phyloP scores from a whole-genome alignment of 1,139 yeast species.

The Pichia sp. region DNA sequence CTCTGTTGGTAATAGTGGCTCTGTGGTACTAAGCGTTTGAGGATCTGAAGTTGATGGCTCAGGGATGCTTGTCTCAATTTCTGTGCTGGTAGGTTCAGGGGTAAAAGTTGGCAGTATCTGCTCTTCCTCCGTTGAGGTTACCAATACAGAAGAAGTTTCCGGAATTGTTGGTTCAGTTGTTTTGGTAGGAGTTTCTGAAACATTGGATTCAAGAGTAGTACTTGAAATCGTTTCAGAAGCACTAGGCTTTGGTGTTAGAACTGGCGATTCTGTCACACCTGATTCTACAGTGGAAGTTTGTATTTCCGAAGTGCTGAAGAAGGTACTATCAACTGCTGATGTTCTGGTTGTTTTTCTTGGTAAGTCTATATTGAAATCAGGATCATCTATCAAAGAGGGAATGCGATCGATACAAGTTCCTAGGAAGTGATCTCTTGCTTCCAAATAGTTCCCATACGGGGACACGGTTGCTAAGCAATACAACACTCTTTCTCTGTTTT shows the following conservation, averaged over 20 bases:
- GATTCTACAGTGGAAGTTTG: not conserved
- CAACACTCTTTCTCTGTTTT: constrained; percentile 34
- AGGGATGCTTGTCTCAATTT: not conserved
- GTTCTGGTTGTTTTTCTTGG: not conserved
- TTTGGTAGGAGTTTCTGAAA: not conserved
- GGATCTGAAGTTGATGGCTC: not conserved
- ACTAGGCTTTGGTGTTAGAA: no score
- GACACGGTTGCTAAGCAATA: constrained; percentile 44
- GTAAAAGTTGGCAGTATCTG: not conserved
- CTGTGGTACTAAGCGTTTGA: not conserved
- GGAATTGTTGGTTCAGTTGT: not conserved
- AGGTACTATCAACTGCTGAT: not conserved
- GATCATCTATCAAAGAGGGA: constrained; percentile 23
- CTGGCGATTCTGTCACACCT: no score
- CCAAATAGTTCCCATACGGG: constrained; percentile 44
- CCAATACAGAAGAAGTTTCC: not conserved
- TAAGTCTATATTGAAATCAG: constrained; percentile 21
- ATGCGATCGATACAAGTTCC: constrained; percentile 50
- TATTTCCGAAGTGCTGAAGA: not conserved
- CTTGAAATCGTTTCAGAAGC: no score
- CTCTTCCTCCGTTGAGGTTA: not conserved
- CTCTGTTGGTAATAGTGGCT: not conserved
- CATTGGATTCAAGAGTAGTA: not conserved
- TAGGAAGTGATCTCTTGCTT: constrained; percentile 51
- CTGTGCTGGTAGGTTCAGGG: not conserved